Base-by-base conservation (phyloP, 805 yeast species). In the Jamesozyma hellenica region DNA sequence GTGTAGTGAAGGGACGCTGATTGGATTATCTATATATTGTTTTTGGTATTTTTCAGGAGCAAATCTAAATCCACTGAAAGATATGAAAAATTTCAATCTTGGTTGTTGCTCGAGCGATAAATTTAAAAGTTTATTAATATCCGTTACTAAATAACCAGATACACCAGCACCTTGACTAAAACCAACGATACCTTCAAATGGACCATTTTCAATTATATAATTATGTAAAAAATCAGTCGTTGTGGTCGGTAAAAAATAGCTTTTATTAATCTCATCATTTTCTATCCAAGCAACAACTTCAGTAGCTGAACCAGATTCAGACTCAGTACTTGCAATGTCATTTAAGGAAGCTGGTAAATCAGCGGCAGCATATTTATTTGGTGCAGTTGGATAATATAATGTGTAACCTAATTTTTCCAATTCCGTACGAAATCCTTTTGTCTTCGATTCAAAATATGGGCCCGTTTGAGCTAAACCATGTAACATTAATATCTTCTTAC, bases 111-210 rank as follows among this genome's bases (percentile, higher is more conserved):
- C 57, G 42, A 36, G 42, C 50, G 72, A 41, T 25, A 61, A 36
- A 15, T 44, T 41, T 27, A 50, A 71, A 66, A 46, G 72, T 42
- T 37, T 68, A 64, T 78, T 75, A 28, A 72, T 67, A 44, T 74
- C 72, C 27, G 82, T 69, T 31, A 82, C 57, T 9, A 84, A 58
- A 5, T 83, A 55, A 1, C 70, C 95, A 1, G 82, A 77, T n/a
- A 90, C 62, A 1, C 90, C 94, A 1, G 95, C 94, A 37, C 98
- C 98, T 61, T 92, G 97, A 23, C 94, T 81, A 55, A 92, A 92
- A 0, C 96, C 96, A 28, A 92, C 58, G 4, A 88, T 56, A 1
- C 96, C 98, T 6, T 76, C 82, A 47, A 85, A 78, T 0, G 95
- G 95, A 1, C 81, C 82, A 29, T 79, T 72, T 32, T 71, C 68